A percentile compares a stretch with the other conserved stretches of the same genome.
Conservation (phyloP, 345 rosid species). For the Acer campestre region DNA sequence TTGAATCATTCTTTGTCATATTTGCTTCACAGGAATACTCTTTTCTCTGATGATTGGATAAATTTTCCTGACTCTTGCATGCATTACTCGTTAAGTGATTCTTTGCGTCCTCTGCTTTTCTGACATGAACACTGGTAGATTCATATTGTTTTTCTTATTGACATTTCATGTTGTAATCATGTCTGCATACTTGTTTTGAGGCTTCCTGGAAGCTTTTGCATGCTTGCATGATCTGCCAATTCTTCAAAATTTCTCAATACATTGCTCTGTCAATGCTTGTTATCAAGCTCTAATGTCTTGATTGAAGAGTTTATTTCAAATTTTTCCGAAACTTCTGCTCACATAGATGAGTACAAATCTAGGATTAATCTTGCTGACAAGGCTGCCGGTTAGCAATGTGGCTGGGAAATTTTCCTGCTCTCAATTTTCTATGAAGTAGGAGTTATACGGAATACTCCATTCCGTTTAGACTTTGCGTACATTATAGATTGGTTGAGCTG, state of each 20-base stretch:
- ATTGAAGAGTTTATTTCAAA: background rate
- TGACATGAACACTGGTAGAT: background rate
- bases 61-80: background rate
- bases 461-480: background rate
- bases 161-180: background rate
- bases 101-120: background rate
- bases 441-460: background rate
- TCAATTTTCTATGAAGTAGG: background rate
- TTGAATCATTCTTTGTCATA: background rate
- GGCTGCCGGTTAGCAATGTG: too few relatives aligned
- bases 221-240: background rate
- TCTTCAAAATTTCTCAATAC: background rate
- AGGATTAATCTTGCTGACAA: background rate
- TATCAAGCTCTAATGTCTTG: background rate
- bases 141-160: too few relatives aligned
- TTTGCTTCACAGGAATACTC: background rate
- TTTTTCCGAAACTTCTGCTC: too few relatives aligned
- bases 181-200: background rate
- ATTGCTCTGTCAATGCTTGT: background rate
- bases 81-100: background rate
- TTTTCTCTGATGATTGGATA: background rate
- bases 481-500: background rate
- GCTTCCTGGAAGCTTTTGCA: background rate
- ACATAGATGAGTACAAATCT: too few relatives aligned
- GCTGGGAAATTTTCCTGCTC: too few relatives aligned